Conservation (phyloP, 2,329 filamentous ascomycete genomes). For the Juglanconis juglandina region DNA sequence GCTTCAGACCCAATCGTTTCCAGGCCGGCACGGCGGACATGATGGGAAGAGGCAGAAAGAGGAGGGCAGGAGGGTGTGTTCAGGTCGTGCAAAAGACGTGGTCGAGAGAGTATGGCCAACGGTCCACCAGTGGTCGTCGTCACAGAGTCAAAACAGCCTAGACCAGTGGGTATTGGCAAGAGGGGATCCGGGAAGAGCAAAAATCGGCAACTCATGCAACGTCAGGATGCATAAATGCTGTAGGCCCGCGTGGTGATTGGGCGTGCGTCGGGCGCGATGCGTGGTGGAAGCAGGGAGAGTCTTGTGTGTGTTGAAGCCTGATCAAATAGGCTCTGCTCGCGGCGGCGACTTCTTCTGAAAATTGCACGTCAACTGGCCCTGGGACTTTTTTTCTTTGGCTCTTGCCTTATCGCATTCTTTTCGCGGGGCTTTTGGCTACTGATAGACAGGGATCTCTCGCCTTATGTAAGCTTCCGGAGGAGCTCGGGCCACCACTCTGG, state of each 20-base stretch:
- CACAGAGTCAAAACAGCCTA: constrained; percentile 6
- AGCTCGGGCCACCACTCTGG: constrained; percentile 3
- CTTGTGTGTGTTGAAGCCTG: constrained; percentile 14
- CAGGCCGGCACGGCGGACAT: constrained; percentile 54
- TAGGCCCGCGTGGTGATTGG: constrained; percentile 9
- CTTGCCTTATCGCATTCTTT: constrained; percentile 1
- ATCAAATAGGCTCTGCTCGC: not conserved
- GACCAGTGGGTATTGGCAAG: not conserved
- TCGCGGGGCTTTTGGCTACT: constrained; percentile 11
- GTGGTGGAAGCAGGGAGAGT: constrained; percentile 6
- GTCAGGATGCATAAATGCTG: constrained; percentile 5
- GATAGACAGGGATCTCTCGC: constrained; percentile 6
- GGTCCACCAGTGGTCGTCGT: not conserved
- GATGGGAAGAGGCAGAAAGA: constrained; percentile 27
- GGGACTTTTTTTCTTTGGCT: constrained; percentile 10
- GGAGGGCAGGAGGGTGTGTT: constrained; percentile 12
- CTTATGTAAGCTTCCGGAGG: constrained; percentile 5
- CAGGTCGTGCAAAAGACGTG: constrained; percentile 15
- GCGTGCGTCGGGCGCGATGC: constrained; percentile 5
- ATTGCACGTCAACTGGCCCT: not conserved
- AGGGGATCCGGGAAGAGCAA: not conserved
- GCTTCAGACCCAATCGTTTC: constrained; percentile 63
- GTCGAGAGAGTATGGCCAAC: constrained; percentile 14
- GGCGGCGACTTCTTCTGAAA: too few species aligned
- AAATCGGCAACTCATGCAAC: constrained; percentile 9